Percentiles rank a stretch among this genome's conserved stretches.
These are phyloP conservation scores for Mycena sanguinolenta DNA, from an alignment of 768 basidiomycete species.

Conservation along the genomic window DNA sequence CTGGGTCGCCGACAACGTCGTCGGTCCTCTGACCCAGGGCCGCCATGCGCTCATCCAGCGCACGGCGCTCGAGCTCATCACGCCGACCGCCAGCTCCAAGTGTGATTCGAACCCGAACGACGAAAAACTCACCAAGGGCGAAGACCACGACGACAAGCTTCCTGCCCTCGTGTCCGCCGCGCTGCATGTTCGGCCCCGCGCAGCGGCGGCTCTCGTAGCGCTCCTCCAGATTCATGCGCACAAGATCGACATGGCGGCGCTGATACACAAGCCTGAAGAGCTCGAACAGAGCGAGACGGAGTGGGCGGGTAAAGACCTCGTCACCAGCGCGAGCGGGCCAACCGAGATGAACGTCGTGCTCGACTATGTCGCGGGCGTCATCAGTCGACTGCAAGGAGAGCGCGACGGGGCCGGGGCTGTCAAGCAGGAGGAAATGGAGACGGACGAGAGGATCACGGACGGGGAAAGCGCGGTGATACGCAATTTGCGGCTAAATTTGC, in stretches of 20 bases:
- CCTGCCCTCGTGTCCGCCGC: conserved; percentile 54
- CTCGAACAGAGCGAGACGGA: conserved; percentile 64
- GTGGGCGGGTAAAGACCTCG: conserved; percentile 58
- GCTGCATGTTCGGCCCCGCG: conserved; percentile 58
- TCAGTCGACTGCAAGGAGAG: conserved; percentile 45
- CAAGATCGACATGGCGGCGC: conserved; percentile 67
- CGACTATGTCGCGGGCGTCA: conserved; percentile 66
- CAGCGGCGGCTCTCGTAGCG: conserved; percentile 53
- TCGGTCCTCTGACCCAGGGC: conserved; percentile 63
- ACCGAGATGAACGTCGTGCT: conserved; percentile 70
- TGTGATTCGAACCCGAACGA: background rate
- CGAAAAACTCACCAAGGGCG: background rate
- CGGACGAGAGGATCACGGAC: conserved; percentile 34
- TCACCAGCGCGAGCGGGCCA: conserved; percentile 39
- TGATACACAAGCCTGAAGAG: conserved; percentile 63
- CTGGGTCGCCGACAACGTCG: conserved; percentile 59
- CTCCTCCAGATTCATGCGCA: conserved; percentile 58
- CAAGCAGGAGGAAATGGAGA: conserved; percentile 22
- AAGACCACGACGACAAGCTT: conserved; percentile 25
- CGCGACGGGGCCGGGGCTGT: conserved; percentile 18
- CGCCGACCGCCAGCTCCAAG: conserved; percentile 19
- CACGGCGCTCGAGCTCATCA: conserved; percentile 50
- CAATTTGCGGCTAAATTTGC: conserved; percentile 77
- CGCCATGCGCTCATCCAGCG: conserved; percentile 61
- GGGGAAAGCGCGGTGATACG: conserved; percentile 50